phyloP scores from a whole-genome alignment of 139 green algal genomes.

The Tetradesmus lagerheimii region DNA sequence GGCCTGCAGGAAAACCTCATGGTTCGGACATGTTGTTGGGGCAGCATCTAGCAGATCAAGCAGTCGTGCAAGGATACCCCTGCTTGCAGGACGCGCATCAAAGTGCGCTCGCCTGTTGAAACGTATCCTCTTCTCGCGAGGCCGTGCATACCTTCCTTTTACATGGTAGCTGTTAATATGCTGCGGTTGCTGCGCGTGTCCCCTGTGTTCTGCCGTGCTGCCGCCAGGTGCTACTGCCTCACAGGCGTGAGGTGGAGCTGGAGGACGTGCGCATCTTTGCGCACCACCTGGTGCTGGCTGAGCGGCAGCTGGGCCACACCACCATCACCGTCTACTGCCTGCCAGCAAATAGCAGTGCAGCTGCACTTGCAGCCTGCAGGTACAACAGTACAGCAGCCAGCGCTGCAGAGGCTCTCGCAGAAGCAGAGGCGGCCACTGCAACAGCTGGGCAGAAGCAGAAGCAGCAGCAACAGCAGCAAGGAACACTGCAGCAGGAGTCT shows the following conservation, averaged over 20 bases:
- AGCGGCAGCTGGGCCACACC: conserved; percentile 44
- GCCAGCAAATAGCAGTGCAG: conserved; percentile 19
- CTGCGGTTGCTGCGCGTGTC: not conserved
- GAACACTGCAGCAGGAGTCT: not conserved
- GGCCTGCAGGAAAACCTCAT: too few relatives aligned
- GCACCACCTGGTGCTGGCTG: conserved; percentile 34
- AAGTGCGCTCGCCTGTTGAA: too few relatives aligned
- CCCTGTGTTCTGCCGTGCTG: not conserved
- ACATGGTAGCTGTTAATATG: not conserved
- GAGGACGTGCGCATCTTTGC: conserved; percentile 38
- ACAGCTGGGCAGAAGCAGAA: not conserved
- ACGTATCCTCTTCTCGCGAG: too few relatives aligned
- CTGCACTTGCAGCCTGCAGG: conserved; percentile 17
- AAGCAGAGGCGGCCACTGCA: conserved; percentile 5
- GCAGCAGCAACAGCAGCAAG: conserved; percentile 3
- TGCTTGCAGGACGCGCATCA: not conserved
- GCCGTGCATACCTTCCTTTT: too few relatives aligned
- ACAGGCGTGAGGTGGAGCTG: conserved; percentile 29
- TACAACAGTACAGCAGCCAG: conserved; percentile 50
- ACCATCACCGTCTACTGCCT: conserved; percentile 47
- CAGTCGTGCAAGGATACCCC: not conserved
- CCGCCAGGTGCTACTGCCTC: conserved; percentile 31
- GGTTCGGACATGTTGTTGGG: too few relatives aligned
- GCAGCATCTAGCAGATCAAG: too few relatives aligned
- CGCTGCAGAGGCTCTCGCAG: conserved; percentile 21